Conservation (phyloP, 1,284 basidiomycete genomes). For the Abortiporus biennis region DNA sequence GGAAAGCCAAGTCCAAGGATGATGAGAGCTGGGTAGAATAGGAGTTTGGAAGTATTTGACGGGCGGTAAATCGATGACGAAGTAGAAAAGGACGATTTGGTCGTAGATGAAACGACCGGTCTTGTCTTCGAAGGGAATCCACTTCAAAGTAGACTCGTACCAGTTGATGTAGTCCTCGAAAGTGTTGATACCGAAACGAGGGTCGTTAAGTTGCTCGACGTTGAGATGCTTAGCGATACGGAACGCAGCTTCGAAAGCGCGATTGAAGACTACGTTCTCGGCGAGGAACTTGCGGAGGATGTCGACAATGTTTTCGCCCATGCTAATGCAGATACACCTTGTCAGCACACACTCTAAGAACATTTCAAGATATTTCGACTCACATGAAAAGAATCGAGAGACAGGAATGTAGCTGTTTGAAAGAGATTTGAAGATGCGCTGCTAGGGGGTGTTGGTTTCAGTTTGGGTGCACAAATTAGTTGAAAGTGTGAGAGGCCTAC, state of each 20-base stretch:
- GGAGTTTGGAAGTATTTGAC: conserved; percentile 1
- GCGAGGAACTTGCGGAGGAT: conserved; percentile 1
- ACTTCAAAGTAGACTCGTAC: conserved; percentile 3
- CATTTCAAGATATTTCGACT: too few relatives aligned
- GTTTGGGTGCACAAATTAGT: too few relatives aligned
- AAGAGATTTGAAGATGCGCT: too few relatives aligned
- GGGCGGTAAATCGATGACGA: conserved; percentile 5
- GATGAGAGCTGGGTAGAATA: conserved; percentile 4
- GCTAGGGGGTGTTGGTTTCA: too few relatives aligned
- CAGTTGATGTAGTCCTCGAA: conserved; percentile 8
- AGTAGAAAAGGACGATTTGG: conserved; percentile 9
- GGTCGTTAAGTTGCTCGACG: conserved; percentile 3
- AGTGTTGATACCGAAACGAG: conserved; percentile 4
- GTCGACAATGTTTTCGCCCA: neutral
- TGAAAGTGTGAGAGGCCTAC: too few relatives aligned
- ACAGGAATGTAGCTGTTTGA: too few relatives aligned
- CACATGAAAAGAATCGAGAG: too few relatives aligned
- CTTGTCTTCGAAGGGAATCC: conserved; percentile 6
- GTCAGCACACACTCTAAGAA: too few relatives aligned
- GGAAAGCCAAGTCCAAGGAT: conserved; percentile 5
- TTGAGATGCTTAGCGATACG: neutral
- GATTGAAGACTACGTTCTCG: neutral
- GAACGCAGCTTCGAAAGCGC: conserved; percentile 1
- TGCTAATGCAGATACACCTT: too few relatives aligned
- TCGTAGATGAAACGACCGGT: conserved; percentile 2